phyloP scores from a whole-genome alignment of 768 basidiomycete species.

The Cystobasidium onofrii region DNA sequence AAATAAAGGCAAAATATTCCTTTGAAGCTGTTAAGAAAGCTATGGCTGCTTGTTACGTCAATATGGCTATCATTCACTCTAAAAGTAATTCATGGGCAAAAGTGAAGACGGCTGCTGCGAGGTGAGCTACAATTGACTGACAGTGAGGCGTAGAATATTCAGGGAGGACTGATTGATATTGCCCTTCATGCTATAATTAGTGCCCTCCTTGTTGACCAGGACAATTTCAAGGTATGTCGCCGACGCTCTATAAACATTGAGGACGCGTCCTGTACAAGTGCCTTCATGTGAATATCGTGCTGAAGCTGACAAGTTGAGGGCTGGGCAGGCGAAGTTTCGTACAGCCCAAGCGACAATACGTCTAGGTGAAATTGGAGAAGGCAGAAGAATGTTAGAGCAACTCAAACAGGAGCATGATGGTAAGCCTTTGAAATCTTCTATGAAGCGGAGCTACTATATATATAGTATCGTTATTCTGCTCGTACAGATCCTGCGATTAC shows the following conservation, averaged over 20 bases:
- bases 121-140: conserved; percentile 5
- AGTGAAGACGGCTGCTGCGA: neutral
- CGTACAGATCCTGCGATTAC: conserved; percentile 15
- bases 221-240: conserved; percentile 24
- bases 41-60: conserved; percentile 13
- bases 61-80: conserved; percentile 8
- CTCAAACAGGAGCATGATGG: conserved; percentile 30
- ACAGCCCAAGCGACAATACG: conserved; percentile 18
- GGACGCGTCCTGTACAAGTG: too few relatives aligned
- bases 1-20: neutral
- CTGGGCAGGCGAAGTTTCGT: conserved; percentile 19
- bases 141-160: neutral
- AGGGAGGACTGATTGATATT: neutral
- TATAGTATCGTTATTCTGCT: too few relatives aligned
- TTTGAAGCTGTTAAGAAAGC: neutral
- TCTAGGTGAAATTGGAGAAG: conserved; percentile 26
- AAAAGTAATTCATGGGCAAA: conserved; percentile 12
- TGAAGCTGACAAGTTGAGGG: too few relatives aligned
- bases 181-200: too few relatives aligned
- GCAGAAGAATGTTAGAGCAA: conserved; percentile 27
- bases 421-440: too few relatives aligned
- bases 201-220: neutral
- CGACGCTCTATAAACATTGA: neutral
- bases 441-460: too few relatives aligned
- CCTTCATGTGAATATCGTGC: too few relatives aligned